A percentile compares a stretch with the other conserved stretches of the same genome.
phyloP scores from a whole-genome alignment of 1,284 basidiomycete species.

The Fomes fomentarius region DNA sequence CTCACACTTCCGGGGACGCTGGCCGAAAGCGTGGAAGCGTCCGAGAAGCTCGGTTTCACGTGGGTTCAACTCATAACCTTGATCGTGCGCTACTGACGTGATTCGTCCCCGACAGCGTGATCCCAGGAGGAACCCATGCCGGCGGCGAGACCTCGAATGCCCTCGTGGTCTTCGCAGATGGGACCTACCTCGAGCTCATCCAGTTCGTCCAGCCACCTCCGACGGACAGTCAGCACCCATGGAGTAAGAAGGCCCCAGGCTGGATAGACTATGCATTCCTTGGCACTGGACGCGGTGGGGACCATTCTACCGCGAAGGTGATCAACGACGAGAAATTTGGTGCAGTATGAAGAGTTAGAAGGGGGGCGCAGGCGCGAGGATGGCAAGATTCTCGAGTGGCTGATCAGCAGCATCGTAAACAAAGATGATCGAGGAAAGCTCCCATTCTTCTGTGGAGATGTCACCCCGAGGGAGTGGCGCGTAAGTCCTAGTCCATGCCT shows the following conservation, averaged over 20 bases:
- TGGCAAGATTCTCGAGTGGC: conserved; percentile 59
- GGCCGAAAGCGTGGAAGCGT: conserved; percentile 51
- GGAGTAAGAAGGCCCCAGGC: conserved; percentile 56
- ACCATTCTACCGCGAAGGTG: conserved; percentile 43
- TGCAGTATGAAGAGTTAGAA: conserved; percentile 46
- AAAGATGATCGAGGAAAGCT: conserved; percentile 37
- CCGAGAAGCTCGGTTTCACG: conserved; percentile 67
- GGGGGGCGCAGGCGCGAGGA: conserved; percentile 59
- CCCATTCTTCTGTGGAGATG: conserved; percentile 77
- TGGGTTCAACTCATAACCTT: conserved; percentile 33
- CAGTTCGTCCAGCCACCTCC: conserved; percentile 59
- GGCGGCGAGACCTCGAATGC: conserved; percentile 66
- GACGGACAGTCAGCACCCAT: conserved; percentile 50
- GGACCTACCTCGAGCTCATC: conserved; percentile 70
- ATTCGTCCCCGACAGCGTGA: conserved; percentile 44
- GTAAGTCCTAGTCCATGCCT: too few species aligned
- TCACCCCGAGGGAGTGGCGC: conserved; percentile 59
- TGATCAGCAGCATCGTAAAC: conserved; percentile 45
- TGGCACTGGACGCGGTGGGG: conserved; percentile 42
- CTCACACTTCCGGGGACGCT: conserved; percentile 65
- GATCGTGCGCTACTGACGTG: not conserved
- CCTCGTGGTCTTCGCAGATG: conserved; percentile 63
- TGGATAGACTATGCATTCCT: conserved; percentile 72
- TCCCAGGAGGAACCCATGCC: conserved; percentile 64
- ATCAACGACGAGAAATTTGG: conserved; percentile 49